Percentiles rank a stretch among this genome's conserved stretches.
Conservation (phyloP, 495 filamentous ascomycete species). For the Talaromyces proteolyticus region DNA sequence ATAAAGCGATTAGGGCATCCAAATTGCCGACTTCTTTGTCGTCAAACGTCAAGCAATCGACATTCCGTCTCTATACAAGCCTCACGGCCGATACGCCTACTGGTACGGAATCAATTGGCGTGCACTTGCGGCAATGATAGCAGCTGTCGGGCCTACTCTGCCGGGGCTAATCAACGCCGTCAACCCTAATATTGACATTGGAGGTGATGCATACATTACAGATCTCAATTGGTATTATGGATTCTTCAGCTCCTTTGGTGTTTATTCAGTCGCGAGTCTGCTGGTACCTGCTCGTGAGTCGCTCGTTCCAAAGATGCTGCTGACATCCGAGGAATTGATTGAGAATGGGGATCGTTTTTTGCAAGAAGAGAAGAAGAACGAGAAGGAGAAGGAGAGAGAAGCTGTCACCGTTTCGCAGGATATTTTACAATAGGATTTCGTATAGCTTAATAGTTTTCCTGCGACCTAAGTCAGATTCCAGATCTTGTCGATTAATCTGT, state of each 20-base stretch:
- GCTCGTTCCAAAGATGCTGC: not conserved
- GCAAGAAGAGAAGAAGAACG: not conserved
- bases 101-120: conserved; percentile 1
- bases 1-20: not conserved
- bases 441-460: not conserved
- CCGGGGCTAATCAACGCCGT: not conserved
- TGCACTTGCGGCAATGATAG: not conserved
- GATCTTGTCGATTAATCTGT: not conserved
- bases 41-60: not conserved
- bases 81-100: not conserved
- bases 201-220: conserved; percentile 25
- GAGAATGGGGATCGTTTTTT: not conserved
- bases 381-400: not conserved
- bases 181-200: not conserved
- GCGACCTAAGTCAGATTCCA: not conserved
- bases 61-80: not conserved
- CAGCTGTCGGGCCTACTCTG: not conserved
- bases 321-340: not conserved
- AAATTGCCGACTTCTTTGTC: not conserved
- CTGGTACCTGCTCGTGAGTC: not conserved
- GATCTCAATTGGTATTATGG: conserved; percentile 7
- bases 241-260: not conserved
- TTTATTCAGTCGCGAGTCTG: not conserved
- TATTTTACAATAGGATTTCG: not conserved
- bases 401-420: not conserved